phyloP scores from a whole-genome alignment of 108 stramenopile species.

The Cylindrotheca fusiformis region DNA sequence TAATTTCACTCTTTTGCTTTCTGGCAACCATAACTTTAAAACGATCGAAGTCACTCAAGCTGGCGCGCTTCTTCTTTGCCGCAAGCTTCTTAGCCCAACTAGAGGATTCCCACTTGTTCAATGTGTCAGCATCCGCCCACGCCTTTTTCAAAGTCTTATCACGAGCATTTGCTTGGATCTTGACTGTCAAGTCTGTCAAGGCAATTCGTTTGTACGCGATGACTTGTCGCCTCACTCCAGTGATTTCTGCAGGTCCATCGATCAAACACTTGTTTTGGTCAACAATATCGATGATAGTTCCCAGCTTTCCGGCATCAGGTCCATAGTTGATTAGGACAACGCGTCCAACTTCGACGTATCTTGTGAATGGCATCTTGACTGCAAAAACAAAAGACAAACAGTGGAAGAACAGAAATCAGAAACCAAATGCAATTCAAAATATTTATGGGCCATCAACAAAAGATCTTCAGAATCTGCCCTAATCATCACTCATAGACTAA shows the following conservation, averaged over 20 bases:
- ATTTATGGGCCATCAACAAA: no score
- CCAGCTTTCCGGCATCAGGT: slow-evolving; percentile 90
- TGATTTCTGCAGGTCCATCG: slow-evolving; percentile 88
- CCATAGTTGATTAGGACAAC: slow-evolving; percentile 98
- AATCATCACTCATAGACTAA: no score
- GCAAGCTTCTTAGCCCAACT: slow-evolving; percentile 96
- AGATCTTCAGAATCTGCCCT: no score
- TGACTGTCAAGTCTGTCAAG: slow-evolving; percentile 92
- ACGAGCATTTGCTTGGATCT: slow-evolving; percentile 91
- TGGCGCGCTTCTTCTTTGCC: slow-evolving; percentile 81
- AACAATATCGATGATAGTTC: slow-evolving; percentile 97
- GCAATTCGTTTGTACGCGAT: slow-evolving; percentile 91
- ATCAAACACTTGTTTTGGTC: slow-evolving; percentile 98
- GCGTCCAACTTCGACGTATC: slow-evolving; percentile 99
- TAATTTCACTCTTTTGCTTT: slow-evolving; percentile 90
- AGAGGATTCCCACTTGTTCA: slow-evolving; percentile 89
- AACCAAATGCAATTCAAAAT: no score
- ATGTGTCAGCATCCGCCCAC: slow-evolving; percentile 79
- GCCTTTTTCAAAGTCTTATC: slow-evolving; percentile 88
- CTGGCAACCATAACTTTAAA: slow-evolving; percentile 98
- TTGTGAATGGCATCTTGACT: slow-evolving; percentile 90
- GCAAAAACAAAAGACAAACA: slow-evolving; percentile 4
- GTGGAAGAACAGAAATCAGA: no score
- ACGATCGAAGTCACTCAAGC: slow-evolving; percentile 93
- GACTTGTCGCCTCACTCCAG: slow-evolving; percentile 94